Base-by-base conservation (phyloP, 116 monocot species). In the Cymodocea nodosa region DNA sequence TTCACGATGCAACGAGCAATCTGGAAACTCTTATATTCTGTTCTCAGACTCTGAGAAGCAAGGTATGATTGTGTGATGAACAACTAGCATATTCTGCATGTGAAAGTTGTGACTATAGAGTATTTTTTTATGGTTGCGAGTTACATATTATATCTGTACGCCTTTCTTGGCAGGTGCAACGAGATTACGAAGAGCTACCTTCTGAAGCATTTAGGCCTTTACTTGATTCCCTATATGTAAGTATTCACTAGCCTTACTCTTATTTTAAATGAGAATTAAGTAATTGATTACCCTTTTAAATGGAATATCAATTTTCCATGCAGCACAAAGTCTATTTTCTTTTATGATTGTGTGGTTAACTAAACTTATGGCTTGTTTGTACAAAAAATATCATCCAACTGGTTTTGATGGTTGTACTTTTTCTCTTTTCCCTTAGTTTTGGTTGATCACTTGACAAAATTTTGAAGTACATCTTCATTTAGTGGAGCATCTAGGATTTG, bases 21-120 rank as follows among this genome's bases (percentile, higher is more conserved):
- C 65, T 88, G 59, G 97, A 91, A 56, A 88, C 91, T 49, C 85
- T 91, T 18, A 97, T 97, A 56, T 97, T 97, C 64, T 91, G 91
- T 75, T 97, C 97, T 25, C 97, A 97, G 67, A 91, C 97, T 57
- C 84, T 97, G 9, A 83, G 97, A 74, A 88, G 91, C 83, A 97
- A 97, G 97, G 97, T 97, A 82, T 64, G 15, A 15, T 51, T 30
- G 40, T 48, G 0, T 18, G 56, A 56, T 20, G 18, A 56, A 56
- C 19, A 23, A 23, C 22, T 56, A 8, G 19, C 20, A 56, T 23
- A 22, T 56, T 56, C 19, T 56, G 8, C 60, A 15, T 14, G 3
- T 60, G 60, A 4, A 16, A 61, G 17, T 35, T 61, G 34, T 35
- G 4, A 39, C 23, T n/a, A 18, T 37, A 17, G 62, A n/a, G 16